A percentile compares a stretch with the other conserved stretches of the same genome.
Evolutionary conservation across 2,329 filamentous ascomycete genomes (phyloP).

Genomic region (Zymoseptoria ardabiliae): DNA sequence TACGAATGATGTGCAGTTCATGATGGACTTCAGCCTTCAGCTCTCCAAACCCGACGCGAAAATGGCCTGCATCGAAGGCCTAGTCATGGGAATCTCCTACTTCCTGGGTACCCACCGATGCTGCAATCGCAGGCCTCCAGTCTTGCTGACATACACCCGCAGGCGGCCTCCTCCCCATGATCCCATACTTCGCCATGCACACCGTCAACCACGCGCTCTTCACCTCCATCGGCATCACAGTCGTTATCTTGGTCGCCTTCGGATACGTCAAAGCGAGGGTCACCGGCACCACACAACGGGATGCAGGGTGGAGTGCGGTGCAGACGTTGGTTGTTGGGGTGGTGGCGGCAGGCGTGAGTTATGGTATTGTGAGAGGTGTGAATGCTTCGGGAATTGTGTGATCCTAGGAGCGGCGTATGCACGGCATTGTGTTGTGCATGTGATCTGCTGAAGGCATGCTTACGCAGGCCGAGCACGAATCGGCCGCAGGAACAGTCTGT

Average conservation of each 20-base stretch:
- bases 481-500: not conserved
- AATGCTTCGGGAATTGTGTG: constrained; percentile 6
- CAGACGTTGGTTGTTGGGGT: constrained; percentile 33
- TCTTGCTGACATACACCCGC: not conserved
- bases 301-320: constrained; percentile 25
- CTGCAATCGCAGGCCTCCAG: too few relatives aligned
- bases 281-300: constrained; percentile 21
- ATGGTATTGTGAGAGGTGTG: constrained; percentile 34
- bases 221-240: constrained; percentile 47
- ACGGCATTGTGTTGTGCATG: not conserved
- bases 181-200: constrained; percentile 45
- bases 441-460: not conserved
- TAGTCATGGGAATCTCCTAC: constrained; percentile 35
- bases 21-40: constrained; percentile 53
- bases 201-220: constrained; percentile 36
- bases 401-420: not conserved
- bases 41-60: constrained; percentile 38
- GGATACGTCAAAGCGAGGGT: constrained; percentile 43
- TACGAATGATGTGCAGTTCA: constrained; percentile 35
- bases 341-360: constrained; percentile 31
- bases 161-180: constrained; percentile 39
- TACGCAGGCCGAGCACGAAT: not conserved
- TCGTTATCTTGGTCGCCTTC: constrained; percentile 43
- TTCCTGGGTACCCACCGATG: constrained; percentile 29
- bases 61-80: constrained; percentile 42